Conservation (phyloP, 495 filamentous ascomycete species). For the Cenococcum geophilum region DNA sequence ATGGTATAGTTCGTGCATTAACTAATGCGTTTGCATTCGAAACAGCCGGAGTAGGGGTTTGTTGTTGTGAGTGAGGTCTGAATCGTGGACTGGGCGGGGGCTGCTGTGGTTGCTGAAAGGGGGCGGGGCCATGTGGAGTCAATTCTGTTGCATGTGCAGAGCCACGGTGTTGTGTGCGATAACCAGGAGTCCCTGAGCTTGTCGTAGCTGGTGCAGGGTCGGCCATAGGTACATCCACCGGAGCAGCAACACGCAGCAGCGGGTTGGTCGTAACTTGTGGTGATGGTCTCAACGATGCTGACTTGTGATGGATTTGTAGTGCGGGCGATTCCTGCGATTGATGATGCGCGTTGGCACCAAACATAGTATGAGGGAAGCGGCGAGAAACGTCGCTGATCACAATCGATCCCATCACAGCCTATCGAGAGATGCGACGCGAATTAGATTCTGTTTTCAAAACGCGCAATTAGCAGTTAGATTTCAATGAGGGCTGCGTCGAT, state of each 20-base stretch:
- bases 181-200: slow-evolving; percentile 19
- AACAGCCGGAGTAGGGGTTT: slow-evolving; percentile 7
- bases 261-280: slow-evolving; percentile 18
- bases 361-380: slow-evolving; percentile 44
- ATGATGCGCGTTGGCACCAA: slow-evolving; percentile 45
- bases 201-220: slow-evolving; percentile 22
- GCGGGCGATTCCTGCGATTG: slow-evolving; percentile 31
- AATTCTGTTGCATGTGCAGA: slow-evolving; percentile 1
- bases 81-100: slow-evolving; percentile 6
- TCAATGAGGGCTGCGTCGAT: background rate
- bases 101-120: slow-evolving; percentile 23
- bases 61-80: slow-evolving; percentile 14
- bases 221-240: slow-evolving; percentile 29
- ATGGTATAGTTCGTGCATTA: slow-evolving; percentile 36
- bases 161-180: slow-evolving; percentile 6
- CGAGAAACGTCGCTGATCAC: slow-evolving; percentile 32
- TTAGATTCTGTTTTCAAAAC: slow-evolving; percentile 5
- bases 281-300: slow-evolving; percentile 17
- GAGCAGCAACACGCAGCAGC: slow-evolving; percentile 11
- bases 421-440: slow-evolving; percentile 4
- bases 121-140: slow-evolving; percentile 22
- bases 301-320: slow-evolving; percentile 16
- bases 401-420: slow-evolving; percentile 32
- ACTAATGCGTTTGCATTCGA: slow-evolving; percentile 15
- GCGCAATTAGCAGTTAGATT: background rate